Evolutionary conservation across 768 basidiomycete species (phyloP).

Genomic region (Gymnopilus junonius): DNA sequence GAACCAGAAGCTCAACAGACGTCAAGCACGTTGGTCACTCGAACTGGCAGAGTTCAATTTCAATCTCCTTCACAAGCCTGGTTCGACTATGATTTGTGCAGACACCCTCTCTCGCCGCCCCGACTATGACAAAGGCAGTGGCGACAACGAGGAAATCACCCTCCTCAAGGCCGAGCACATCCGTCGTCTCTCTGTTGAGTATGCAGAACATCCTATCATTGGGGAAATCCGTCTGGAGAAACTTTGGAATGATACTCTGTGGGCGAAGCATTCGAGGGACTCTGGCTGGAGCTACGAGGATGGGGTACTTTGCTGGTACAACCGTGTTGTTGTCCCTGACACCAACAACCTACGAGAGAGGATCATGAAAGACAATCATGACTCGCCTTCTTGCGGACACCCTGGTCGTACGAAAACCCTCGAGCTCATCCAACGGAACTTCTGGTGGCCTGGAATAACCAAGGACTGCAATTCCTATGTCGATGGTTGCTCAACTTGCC

Average conservation of each 20-base stretch:
- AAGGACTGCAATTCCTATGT: slow-evolving; percentile 26
- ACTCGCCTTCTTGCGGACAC: slow-evolving; percentile 31
- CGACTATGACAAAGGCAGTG: slow-evolving; percentile 19
- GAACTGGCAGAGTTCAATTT: slow-evolving; percentile 38
- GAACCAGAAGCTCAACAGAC: slow-evolving; percentile 38
- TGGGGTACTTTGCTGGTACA: slow-evolving; percentile 9
- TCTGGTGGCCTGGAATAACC: slow-evolving; percentile 26
- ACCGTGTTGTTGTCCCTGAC: slow-evolving; percentile 16
- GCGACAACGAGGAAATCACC: slow-evolving; percentile 21
- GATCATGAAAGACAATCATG: slow-evolving; percentile 15
- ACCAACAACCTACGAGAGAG: slow-evolving; percentile 4
- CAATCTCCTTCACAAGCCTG: slow-evolving; percentile 29
- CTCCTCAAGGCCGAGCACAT: slow-evolving; percentile 14
- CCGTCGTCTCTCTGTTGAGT: not conserved
- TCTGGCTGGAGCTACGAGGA: slow-evolving; percentile 6
- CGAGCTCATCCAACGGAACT: slow-evolving; percentile 31
- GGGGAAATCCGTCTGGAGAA: not conserved
- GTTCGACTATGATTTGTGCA: slow-evolving; percentile 18
- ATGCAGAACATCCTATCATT: not conserved
- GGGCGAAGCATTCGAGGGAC: not conserved
- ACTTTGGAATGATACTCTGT: not conserved
- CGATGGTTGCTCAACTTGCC: slow-evolving; percentile 33
- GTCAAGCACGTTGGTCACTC: slow-evolving; percentile 45
- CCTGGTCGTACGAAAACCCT: slow-evolving; percentile 35
- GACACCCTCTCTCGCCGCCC: slow-evolving; percentile 29